These are phyloP conservation scores for Rhytidhysteron rufulum DNA, from an alignment of 2,329 filamentous ascomycete genomes.

Conservation along the genomic window DNA sequence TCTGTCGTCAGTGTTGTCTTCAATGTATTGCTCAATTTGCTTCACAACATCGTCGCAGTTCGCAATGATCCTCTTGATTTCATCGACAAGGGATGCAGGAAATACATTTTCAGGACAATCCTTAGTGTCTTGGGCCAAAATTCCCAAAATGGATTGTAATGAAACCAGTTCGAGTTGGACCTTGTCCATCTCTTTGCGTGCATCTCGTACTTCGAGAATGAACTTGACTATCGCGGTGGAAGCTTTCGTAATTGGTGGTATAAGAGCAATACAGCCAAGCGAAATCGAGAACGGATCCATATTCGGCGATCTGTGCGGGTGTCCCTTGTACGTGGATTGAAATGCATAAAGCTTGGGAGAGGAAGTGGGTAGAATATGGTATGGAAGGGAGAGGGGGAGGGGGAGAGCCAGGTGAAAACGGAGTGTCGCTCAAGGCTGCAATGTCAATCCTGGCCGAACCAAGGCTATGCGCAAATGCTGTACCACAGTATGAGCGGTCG, in stretches of 20 bases:
- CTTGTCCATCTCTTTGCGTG: not conserved
- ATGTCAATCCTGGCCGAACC: too few relatives aligned
- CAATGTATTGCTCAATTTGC: not conserved
- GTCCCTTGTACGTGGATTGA: too few relatives aligned
- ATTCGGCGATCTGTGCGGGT: too few relatives aligned
- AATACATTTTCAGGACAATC: not conserved
- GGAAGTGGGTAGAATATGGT: too few relatives aligned
- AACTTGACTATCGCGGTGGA: not conserved
- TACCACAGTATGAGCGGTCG: too few relatives aligned
- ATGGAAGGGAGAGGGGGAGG: too few relatives aligned
- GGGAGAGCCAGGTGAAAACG: too few relatives aligned
- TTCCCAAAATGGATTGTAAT: not conserved
- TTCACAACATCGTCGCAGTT: not conserved
- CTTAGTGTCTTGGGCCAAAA: not conserved
- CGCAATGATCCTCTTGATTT: not conserved
- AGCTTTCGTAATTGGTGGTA: not conserved
- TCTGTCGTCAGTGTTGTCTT: not conserved
- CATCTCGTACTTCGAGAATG: not conserved
- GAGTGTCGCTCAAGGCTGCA: too few relatives aligned
- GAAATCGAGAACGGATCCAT: not conserved
- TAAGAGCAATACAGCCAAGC: not conserved
- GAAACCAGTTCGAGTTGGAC: not conserved
- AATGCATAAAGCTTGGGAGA: too few relatives aligned
- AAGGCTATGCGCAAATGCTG: too few relatives aligned
- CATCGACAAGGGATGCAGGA: not conserved